These are phyloP conservation scores for Halophytophthora polymorphica DNA, from an alignment of 352 stramenopile genomes.

Conservation along the genomic window DNA sequence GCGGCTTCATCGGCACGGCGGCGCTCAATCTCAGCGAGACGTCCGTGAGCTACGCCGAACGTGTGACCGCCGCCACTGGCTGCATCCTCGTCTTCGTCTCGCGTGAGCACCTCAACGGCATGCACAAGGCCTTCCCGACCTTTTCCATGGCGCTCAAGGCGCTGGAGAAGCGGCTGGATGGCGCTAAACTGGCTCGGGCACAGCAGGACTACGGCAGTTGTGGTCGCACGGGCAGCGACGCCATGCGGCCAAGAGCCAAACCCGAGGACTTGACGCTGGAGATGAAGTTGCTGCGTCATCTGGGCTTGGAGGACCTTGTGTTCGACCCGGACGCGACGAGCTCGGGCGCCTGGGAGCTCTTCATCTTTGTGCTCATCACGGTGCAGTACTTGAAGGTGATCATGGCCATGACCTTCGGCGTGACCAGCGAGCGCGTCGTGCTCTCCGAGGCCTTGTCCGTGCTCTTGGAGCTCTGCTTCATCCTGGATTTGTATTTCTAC, in stretches of 20 bases:
- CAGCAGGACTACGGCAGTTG: constrained; percentile 20
- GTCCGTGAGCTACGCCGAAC: constrained; percentile 53
- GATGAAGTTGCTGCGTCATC: constrained; percentile 21
- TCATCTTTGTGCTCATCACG: constrained; percentile 25
- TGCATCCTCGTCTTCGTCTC: constrained; percentile 57
- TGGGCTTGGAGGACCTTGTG: constrained; percentile 30
- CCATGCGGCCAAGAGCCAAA: background rate
- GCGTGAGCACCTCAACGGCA: constrained; percentile 44
- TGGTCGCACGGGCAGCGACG: constrained; percentile 4
- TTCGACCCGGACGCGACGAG: constrained; percentile 42
- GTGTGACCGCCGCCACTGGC: constrained; percentile 53
- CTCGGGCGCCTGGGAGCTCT: constrained; percentile 26
- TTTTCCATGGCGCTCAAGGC: constrained; percentile 62
- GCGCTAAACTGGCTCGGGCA: constrained; percentile 39
- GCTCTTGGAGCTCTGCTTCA: constrained; percentile 42
- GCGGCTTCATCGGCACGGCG: constrained; percentile 51
- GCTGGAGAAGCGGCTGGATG: constrained; percentile 47
- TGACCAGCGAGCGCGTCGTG: constrained; percentile 5
- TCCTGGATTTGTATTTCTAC: constrained; percentile 44
- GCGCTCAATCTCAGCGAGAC: constrained; percentile 47
- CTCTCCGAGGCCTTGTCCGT: constrained; percentile 24
- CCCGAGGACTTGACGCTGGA: constrained; percentile 22
- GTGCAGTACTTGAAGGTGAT: constrained; percentile 37
- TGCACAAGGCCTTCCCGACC: constrained; percentile 60
- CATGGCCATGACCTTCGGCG: constrained; percentile 26